These are phyloP conservation scores for Harringtonia aguacate DNA, from an alignment of 2,329 filamentous ascomycete species.

Conservation along the genomic window DNA sequence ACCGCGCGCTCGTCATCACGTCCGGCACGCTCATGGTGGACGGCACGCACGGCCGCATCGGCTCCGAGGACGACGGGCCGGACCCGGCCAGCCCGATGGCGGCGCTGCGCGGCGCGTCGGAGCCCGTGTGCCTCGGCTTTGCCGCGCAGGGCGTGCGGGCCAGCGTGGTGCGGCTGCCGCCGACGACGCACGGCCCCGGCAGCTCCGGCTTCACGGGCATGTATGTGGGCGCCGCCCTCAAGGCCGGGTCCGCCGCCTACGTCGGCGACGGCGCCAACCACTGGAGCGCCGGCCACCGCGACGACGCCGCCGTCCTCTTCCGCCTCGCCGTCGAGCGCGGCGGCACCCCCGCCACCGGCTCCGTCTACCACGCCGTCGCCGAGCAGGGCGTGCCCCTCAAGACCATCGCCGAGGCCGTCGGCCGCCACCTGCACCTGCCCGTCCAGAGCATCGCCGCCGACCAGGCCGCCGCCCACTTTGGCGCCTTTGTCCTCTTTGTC, in stretches of 20 bases:
- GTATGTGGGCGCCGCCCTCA: constrained; percentile 17
- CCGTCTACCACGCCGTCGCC: constrained; percentile 24
- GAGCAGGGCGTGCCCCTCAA: constrained; percentile 23
- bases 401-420: constrained; percentile 23
- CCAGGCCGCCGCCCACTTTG: constrained; percentile 19
- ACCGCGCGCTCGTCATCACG: constrained; percentile 24
- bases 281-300: constrained; percentile 25
- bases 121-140: constrained; percentile 15
- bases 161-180: constrained; percentile 25
- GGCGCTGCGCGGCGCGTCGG: constrained; percentile 12
- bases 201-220: constrained; percentile 19
- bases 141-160: constrained; percentile 20
- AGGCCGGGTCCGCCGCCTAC: constrained; percentile 21
- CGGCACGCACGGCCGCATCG: constrained; percentile 12
- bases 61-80: constrained; percentile 18
- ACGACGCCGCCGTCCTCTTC: constrained; percentile 25
- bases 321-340: constrained; percentile 26
- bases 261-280: constrained; percentile 22
- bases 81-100: constrained; percentile 9
- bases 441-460: constrained; percentile 17
- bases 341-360: constrained; percentile 10
- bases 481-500: constrained; percentile 2
- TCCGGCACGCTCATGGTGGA: constrained; percentile 22
- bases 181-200: constrained; percentile 25
- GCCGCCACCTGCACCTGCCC: constrained; percentile 21